These are phyloP conservation scores for Fagopyrum esculentum DNA, from an alignment of 148 eudicot species.

Conservation along the genomic window DNA sequence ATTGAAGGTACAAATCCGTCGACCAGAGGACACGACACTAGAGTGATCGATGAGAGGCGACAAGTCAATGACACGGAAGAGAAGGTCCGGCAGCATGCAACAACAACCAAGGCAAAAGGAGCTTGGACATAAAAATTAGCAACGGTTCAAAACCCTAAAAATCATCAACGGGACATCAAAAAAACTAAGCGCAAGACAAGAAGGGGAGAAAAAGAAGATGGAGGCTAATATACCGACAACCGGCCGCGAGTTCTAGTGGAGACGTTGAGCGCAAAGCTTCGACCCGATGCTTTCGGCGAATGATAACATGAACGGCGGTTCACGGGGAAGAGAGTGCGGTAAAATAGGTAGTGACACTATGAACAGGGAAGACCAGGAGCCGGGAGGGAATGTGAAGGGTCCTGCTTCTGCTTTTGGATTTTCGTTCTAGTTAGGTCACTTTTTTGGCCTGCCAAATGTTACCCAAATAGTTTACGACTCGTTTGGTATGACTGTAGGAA, in stretches of 20 bases:
- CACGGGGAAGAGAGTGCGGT: neutral
- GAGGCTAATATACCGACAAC: neutral
- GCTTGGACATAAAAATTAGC: neutral
- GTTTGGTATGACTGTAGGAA: too few relatives aligned
- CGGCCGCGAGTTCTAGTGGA: neutral
- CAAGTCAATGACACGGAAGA: neutral
- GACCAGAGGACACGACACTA: neutral
- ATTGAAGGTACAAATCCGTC: neutral
- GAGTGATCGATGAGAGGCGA: neutral
- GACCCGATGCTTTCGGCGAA: neutral
- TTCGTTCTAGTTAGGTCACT: neutral
- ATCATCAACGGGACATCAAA: neutral
- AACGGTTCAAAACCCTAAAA: neutral
- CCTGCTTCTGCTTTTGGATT: neutral
- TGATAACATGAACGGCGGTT: neutral
- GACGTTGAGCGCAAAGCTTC: neutral
- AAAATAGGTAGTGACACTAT: neutral
- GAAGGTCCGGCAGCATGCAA: slow-evolving; percentile 1
- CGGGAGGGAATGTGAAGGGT: neutral
- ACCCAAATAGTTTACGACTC: neutral
- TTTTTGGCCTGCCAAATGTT: neutral
- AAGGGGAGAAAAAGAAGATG: neutral
- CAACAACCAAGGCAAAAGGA: neutral
- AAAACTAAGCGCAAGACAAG: neutral
- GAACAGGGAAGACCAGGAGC: neutral